A percentile compares a stretch with the other conserved stretches of the same genome.
These are phyloP conservation scores for Xylaria sp. DNA, from an alignment of 495 filamentous ascomycete genomes.

Conservation along the genomic window DNA sequence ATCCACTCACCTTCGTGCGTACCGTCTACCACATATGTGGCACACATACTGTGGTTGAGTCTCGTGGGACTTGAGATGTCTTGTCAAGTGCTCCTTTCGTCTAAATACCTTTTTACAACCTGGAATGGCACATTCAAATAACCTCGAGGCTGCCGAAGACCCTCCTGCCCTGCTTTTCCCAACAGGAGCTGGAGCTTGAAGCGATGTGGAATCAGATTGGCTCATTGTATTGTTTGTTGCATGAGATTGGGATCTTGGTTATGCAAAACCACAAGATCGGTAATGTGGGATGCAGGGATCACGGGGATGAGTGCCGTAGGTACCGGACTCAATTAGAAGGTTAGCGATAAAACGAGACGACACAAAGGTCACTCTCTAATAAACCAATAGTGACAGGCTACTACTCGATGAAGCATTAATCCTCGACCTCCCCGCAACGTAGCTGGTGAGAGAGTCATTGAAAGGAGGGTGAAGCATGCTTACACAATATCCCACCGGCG, in stretches of 20 bases:
- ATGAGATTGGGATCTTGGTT: neutral
- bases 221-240: slow-evolving; percentile 5
- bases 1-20: slow-evolving; percentile 37
- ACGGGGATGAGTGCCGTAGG: neutral
- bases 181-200: neutral
- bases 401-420: neutral
- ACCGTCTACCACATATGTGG: slow-evolving; percentile 39
- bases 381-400: too few species aligned
- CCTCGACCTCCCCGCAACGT: neutral
- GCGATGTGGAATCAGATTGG: neutral
- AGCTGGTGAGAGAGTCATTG: neutral
- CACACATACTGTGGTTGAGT: slow-evolving; percentile 34
- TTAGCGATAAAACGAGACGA: neutral
- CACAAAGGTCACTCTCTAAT: neutral
- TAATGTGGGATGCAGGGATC: slow-evolving; percentile 18
- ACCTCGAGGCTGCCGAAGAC: neutral
- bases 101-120: slow-evolving; percentile 37
- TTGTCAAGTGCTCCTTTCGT: slow-evolving; percentile 41
- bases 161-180: neutral
- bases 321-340: neutral
- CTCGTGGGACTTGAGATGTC: slow-evolving; percentile 41
- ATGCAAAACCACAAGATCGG: neutral
- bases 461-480: neutral
- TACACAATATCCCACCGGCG: slow-evolving; percentile 16
- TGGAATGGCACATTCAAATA: slow-evolving; percentile 34